A percentile compares a stretch with the other conserved stretches of the same genome.
Conservation (phyloP, 371 early-diverging fungal genomes). For the Mucor lusitanicus region DNA sequence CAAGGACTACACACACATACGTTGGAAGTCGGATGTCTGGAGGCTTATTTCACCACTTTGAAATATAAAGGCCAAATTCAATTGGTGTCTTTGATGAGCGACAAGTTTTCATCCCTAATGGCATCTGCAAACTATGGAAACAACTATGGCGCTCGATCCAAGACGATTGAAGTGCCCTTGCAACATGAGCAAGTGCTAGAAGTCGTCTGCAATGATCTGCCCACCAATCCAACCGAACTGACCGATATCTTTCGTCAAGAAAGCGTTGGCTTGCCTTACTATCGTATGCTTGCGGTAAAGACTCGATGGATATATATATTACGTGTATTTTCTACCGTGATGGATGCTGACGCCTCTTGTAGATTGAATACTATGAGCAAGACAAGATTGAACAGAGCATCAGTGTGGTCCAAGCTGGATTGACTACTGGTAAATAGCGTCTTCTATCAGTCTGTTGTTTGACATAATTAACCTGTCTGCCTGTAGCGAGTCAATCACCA, state of each 20-base stretch:
- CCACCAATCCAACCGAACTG: constrained; percentile 67
- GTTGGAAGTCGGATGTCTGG: not conserved
- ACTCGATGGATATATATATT: too few relatives aligned
- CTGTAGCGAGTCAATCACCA: constrained; percentile 44
- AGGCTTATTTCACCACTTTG: constrained; percentile 1
- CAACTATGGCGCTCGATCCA: constrained; percentile 26
- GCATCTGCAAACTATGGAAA: constrained; percentile 27
- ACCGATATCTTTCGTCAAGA: constrained; percentile 81
- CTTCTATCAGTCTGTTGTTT: not conserved
- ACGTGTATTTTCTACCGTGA: not conserved
- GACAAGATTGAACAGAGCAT: constrained; percentile 63
- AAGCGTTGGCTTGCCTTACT: constrained; percentile 68
- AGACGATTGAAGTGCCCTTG: constrained; percentile 80
- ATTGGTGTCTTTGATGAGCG: not conserved
- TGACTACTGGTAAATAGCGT: constrained; percentile 51
- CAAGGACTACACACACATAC: not conserved
- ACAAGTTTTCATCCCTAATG: constrained; percentile 13
- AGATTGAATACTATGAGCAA: constrained; percentile 82
- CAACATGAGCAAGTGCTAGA: constrained; percentile 79
- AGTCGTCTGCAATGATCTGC: constrained; percentile 77
- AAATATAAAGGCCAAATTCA: not conserved
- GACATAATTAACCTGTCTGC: not conserved
- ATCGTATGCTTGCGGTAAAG: constrained; percentile 79
- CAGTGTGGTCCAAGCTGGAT: constrained; percentile 59
- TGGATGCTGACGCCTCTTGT: not conserved